phyloP scores from a whole-genome alignment of 1,139 yeast genomes.

The Pneumocystis murina region DNA sequence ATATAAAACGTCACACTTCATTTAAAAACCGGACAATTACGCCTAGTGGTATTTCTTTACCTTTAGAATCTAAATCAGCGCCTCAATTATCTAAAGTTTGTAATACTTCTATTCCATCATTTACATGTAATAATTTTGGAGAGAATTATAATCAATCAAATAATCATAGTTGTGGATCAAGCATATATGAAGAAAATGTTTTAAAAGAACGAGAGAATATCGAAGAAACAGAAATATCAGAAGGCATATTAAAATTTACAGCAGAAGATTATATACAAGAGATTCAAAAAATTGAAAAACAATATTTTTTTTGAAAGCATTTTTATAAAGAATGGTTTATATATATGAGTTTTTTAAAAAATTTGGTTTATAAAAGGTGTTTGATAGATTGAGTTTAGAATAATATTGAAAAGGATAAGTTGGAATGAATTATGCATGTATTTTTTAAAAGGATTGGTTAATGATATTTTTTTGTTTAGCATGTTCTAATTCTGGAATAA shows the following conservation, averaged over 20 bases:
- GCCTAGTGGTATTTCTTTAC: no score
- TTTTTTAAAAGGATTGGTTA: no score
- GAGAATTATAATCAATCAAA: no score
- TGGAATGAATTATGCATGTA: background rate
- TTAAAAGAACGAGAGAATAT: background rate
- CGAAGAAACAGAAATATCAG: background rate
- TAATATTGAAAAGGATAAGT: background rate
- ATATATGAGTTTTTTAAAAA: background rate
- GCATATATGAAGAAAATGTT: background rate
- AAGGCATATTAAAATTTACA: background rate
- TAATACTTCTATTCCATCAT: no score
- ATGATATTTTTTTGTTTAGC: background rate
- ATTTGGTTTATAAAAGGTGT: no score
- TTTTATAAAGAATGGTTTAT: no score
- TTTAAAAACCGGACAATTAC: no score
- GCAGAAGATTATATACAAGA: background rate
- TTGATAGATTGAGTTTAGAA: background rate
- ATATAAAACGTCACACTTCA: no score
- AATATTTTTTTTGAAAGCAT: background rate
- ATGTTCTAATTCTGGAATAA: conserved; percentile 11
- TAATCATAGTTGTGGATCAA: background rate
- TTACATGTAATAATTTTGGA: no score
- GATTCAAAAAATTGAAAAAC: background rate
- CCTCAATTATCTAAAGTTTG: no score
- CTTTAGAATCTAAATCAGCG: no score